Percentiles rank a stretch among this genome's conserved stretches.
These are phyloP conservation scores for Blastobotrys chiropterorum DNA, from an alignment of 805 yeast genomes.

Conservation along the genomic window DNA sequence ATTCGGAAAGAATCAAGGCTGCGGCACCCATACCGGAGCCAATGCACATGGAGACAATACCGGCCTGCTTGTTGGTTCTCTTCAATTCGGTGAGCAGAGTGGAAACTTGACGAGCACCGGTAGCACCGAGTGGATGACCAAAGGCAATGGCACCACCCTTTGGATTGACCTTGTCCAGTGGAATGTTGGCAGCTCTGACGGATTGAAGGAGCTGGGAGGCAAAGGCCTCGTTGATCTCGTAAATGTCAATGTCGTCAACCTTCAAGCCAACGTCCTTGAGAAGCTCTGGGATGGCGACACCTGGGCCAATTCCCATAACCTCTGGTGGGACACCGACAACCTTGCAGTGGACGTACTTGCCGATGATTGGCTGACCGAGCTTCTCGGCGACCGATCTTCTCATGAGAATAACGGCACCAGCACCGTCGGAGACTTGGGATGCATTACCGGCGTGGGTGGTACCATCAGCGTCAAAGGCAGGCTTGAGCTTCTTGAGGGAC, in stretches of 20 bases:
- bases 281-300: constrained; percentile 84
- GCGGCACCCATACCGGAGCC: constrained; percentile 99
- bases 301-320: constrained; percentile 98
- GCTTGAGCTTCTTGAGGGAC: constrained; percentile 66
- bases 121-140: constrained; percentile 90
- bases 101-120: constrained; percentile 90
- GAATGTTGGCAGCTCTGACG: constrained; percentile 58
- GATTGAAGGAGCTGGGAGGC: constrained; percentile 90
- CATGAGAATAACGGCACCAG: constrained; percentile 81
- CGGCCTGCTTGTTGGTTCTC: constrained; percentile 62
- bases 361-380: constrained; percentile 65
- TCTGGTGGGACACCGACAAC: constrained; percentile 94
- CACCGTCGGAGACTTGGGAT: constrained; percentile 94
- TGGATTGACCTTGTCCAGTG: constrained; percentile 69
- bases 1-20: constrained; percentile 75
- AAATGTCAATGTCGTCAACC: constrained; percentile 62
- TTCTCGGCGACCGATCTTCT: constrained; percentile 79
- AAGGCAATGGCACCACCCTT: constrained; percentile 96
- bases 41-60: constrained; percentile 93
- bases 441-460: constrained; percentile 94
- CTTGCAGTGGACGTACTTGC: constrained; percentile 71
- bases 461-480: constrained; percentile 83
- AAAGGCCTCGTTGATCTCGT: constrained; percentile 93
- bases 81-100: constrained; percentile 77
- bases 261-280: constrained; percentile 55